Percentiles rank a stretch among this genome's conserved stretches.
These are phyloP conservation scores for Kluyveromyces siamensis DNA, from an alignment of 805 yeast genomes.

Conservation along the genomic window DNA sequence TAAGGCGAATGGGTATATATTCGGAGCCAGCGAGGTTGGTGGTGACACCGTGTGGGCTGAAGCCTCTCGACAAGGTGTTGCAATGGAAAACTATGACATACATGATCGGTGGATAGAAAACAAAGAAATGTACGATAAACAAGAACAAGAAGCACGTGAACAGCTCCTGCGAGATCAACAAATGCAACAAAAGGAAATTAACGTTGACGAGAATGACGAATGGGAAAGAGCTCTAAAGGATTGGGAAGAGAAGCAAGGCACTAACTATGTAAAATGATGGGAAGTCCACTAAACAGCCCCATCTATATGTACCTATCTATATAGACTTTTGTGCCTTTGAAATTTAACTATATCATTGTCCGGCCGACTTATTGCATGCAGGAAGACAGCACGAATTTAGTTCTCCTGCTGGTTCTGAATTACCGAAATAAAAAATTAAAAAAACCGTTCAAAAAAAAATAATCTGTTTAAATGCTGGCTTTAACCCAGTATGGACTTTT, in stretches of 20 bases:
- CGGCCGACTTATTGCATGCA: too few species aligned
- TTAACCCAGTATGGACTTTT: too few species aligned
- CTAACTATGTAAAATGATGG: slow-evolving; percentile 18
- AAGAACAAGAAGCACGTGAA: slow-evolving; percentile 39
- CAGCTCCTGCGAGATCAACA: slow-evolving; percentile 35
- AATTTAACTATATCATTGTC: too few species aligned
- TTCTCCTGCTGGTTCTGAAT: too few species aligned
- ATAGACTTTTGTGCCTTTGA: too few species aligned
- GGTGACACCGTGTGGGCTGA: slow-evolving; percentile 99
- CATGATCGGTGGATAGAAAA: slow-evolving; percentile 95
- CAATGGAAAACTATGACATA: slow-evolving; percentile 48
- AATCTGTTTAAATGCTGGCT: too few species aligned
- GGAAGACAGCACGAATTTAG: too few species aligned
- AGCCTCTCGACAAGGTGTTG: slow-evolving; percentile 74
- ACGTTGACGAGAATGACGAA: slow-evolving; percentile 56
- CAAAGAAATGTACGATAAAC: slow-evolving; percentile 66
- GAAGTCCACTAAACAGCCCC: too few species aligned
- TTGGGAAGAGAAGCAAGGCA: slow-evolving; percentile 42
- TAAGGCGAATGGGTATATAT: slow-evolving; percentile 86
- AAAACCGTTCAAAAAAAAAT: too few species aligned
- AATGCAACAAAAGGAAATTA: slow-evolving; percentile 35
- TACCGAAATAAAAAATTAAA: too few species aligned
- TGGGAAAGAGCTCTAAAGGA: slow-evolving; percentile 57
- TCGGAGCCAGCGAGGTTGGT: slow-evolving; percentile 88
- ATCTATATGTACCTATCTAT: too few species aligned